Percentiles rank a stretch among this genome's conserved stretches.
phyloP scores from a whole-genome alignment of 1,139 yeast species.

The Yamadazyma dendronema region DNA sequence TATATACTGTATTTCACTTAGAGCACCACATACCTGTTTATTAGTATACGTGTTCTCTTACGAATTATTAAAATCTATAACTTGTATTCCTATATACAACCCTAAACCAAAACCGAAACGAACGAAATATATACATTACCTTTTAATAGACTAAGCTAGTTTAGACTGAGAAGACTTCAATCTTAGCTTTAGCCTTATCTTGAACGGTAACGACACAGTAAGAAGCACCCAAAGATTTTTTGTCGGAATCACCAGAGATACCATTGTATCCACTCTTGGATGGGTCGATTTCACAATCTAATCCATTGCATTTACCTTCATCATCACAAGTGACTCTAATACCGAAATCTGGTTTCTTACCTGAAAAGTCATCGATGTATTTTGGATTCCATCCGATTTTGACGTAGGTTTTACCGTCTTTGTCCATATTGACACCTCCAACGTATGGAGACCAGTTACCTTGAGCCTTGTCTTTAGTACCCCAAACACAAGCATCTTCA shows the following conservation, averaged over 20 bases:
- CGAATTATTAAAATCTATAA: background rate
- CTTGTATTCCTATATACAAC: background rate
- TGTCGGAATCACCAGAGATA: conserved; percentile 42
- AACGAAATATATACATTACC: background rate
- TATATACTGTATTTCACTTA: no score
- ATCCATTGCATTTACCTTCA: conserved; percentile 66
- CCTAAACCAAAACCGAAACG: background rate
- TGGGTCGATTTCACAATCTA: conserved; percentile 79
- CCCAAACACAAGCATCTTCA: conserved; percentile 84
- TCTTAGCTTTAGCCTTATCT: conserved; percentile 60
- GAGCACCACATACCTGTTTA: no score
- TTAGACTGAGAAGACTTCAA: conserved; percentile 57
- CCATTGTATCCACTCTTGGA: conserved; percentile 54
- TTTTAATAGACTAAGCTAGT: no score
- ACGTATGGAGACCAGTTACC: conserved; percentile 96
- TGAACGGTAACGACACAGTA: conserved; percentile 83
- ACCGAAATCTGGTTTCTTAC: conserved; percentile 64
- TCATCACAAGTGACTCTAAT: conserved; percentile 71
- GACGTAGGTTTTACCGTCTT: conserved; percentile 64
- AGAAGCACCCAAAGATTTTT: conserved; percentile 63
- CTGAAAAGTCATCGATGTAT: conserved; percentile 61
- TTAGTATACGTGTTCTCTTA: no score
- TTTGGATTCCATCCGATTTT: conserved; percentile 92
- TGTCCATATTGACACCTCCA: conserved; percentile 83
- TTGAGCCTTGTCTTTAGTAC: conserved; percentile 57